Evolutionary conservation across 2,329 filamentous ascomycete species (phyloP), one percentile per base, ranked within the genome.

Genomic region (Pleomassaria siparia): DNA sequence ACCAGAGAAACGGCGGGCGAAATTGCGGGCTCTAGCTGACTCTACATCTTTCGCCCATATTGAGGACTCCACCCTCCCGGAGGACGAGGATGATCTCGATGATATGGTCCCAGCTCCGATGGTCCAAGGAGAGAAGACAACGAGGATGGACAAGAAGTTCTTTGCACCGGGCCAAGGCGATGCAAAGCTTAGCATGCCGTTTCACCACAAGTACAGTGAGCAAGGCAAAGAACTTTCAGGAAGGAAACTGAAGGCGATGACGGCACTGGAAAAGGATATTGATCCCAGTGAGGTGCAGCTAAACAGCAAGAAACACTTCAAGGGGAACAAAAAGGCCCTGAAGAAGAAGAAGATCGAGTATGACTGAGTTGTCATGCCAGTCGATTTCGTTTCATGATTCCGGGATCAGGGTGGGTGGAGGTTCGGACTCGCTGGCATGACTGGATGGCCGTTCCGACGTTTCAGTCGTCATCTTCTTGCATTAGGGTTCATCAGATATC

Each of bases 271-370:
- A 74, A 89, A 86, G 50, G 88, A 89, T 12, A 70, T 97, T 28
- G 91, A 96, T 63, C 86, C 88, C 0, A 86, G 85, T 50, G 92
- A 96, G 48, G 74, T 94, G 56, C 74, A 70, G 70, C 62, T 80
- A 48, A 77, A 77, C 43, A 81, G 85, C 47, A 99, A 99, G 83
- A 97, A 96, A 77, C 94, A 99, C 73, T 94, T 90, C 72, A 95
- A 95, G 75, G 86, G 82, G n/a, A 83, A 84, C 32, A 80, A 82
- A 53, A 84, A 79, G 71, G 80, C 78, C 50, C 86, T 82, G 66
- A 76, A 77, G 50, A 78, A 75, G 64, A 77, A 74, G 60, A 59
- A 59, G 46, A 70, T 65, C 39, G 73, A 69, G 54, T 74, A 76
- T 60, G 68, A 70, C 13, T 59, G 37, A 40, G 13, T 28, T n/a